Percentiles rank a stretch among this genome's conserved stretches.
Conservation (phyloP, 1,284 basidiomycete genomes). For the Violaceomyces palustris region DNA sequence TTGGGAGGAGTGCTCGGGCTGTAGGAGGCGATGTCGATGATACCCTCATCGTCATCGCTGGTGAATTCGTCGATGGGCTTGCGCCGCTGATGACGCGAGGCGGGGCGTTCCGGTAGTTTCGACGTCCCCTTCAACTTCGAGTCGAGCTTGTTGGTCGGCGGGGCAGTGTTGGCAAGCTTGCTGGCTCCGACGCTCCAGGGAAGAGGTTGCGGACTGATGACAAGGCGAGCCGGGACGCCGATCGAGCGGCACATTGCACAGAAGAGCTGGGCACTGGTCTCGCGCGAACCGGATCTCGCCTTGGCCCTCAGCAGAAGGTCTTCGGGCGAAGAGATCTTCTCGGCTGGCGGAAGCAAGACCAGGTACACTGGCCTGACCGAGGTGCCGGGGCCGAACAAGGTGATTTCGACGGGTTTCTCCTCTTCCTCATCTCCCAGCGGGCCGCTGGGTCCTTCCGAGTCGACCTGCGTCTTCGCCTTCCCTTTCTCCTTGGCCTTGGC, state of each 20-base stretch:
- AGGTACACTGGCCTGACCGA: constrained; percentile 44
- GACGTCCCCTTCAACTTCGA: constrained; percentile 2
- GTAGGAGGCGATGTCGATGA: too few species aligned
- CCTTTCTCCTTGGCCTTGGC: constrained; percentile 4
- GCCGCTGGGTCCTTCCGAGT: background rate
- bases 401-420: constrained; percentile 55
- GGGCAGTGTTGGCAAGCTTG: constrained; percentile 40
- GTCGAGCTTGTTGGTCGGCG: constrained; percentile 16
- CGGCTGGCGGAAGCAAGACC: constrained; percentile 58
- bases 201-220: constrained; percentile 83
- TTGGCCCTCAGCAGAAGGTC: constrained; percentile 85
- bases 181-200: constrained; percentile 63
- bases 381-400: constrained; percentile 40
- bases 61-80: constrained; percentile 31
- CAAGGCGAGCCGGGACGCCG: constrained; percentile 78
- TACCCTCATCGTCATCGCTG: constrained; percentile 32
- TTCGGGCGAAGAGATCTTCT: constrained; percentile 69
- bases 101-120: constrained; percentile 2
- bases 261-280: constrained; percentile 85
- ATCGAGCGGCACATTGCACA: constrained; percentile 81
- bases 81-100: constrained; percentile 3
- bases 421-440: background rate
- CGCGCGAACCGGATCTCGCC: constrained; percentile 73
- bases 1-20: too few species aligned
- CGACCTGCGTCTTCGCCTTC: constrained; percentile 5